Evolutionary conservation across 768 basidiomycete species (phyloP), one percentile per base, ranked within the genome.

Genomic region (Termitomyces sp.): DNA sequence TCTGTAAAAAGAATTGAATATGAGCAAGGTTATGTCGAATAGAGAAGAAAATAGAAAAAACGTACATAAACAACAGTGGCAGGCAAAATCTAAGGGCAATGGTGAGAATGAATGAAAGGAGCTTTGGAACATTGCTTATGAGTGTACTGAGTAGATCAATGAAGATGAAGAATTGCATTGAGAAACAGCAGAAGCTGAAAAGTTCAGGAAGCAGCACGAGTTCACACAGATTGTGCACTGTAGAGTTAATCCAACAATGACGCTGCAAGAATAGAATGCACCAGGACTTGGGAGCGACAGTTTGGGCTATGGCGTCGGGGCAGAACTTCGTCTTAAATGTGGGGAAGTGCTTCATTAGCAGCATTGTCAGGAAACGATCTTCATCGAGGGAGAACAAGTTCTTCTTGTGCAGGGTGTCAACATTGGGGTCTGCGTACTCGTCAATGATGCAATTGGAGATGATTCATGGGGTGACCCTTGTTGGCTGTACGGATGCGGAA

Each of bases 161-260:
- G 71, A 97, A 95, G 40, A 97, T 95, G 66, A 97, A 91, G 78
- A 93, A 90, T 18, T 92, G 80, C 94, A 98, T 96, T 32, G 93
- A 96, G 82, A 98, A 97, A 74, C 92, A 94, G 68, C 95, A 98
- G 78, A 97, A 96, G 0, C 95, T 95, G 70, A 94, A 93, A 54
- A 97, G 72, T 70, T 96, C 93, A 1, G 92, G 90, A 40, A 97
- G 74, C 58, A 95, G 77, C 7, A 93, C 88, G 63, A 97, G 77
- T 76, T 97, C 95, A 72, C 91, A 88, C 54, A 97, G 73, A 70
- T 98, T 97, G 71, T 98, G 95, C 7, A 98, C 87, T 0, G 95
- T 97, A 46, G 95, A 96, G 75, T 97, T 98, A 74, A 97, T 98
- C 95, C 95, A 98, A 51, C 95, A 86, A 74, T 94, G 89, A 69